Base-by-base conservation (phyloP, 352 stramenopile genomes). In the Globisporangium middletonii region DNA sequence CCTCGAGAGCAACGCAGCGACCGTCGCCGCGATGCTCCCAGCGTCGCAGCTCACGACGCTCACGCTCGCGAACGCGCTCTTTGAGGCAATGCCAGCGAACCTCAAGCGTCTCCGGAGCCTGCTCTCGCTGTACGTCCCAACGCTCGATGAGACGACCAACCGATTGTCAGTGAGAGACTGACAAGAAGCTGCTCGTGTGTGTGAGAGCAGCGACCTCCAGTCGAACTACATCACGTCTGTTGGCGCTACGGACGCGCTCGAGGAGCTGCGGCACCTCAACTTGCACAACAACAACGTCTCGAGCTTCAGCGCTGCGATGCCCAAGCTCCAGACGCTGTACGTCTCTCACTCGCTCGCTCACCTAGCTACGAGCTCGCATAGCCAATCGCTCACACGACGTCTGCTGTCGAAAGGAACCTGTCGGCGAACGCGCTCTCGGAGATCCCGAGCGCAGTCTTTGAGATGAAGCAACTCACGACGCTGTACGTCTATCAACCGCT, bases 211-310 rank as follows among this genome's bases (percentile, higher is more conserved):
- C 18, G 28, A 56, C 27, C 57, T 63, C 30, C 50, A 57, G 12
- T n/a, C 47, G 50, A 63, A 63, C 35, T 63, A 49, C 38, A 63
- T 63, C 33, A 23, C 18, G 1, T 33, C 50, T 3, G 50, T 63
- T 23, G 37, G 49, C 2, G 42, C 42, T 16, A 42, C 35, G 8
- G 44, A 63, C 8, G 51, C 57, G 11, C 28, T 58, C 30, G 44
- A 53, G 4, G 38, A 15, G 19, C 37, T 63, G 12, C 41, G 42
- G 50, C 26, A 53, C 19, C 51, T 63, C 18, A 86, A 86, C 53
- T 46, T 86, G 50, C 80, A 68, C n/a, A 71, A 47, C 13, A 88
- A 88, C 57, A 72, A 70, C 19, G 60, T 88, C 33, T 68, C 65
- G 6, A 67, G 50, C 8, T 88, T 81, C 42, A 65, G 72, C 27